These are phyloP conservation scores for Magnaporthiopsis rhizophila DNA, from an alignment of 2,329 filamentous ascomycete species.

Conservation along the genomic window DNA sequence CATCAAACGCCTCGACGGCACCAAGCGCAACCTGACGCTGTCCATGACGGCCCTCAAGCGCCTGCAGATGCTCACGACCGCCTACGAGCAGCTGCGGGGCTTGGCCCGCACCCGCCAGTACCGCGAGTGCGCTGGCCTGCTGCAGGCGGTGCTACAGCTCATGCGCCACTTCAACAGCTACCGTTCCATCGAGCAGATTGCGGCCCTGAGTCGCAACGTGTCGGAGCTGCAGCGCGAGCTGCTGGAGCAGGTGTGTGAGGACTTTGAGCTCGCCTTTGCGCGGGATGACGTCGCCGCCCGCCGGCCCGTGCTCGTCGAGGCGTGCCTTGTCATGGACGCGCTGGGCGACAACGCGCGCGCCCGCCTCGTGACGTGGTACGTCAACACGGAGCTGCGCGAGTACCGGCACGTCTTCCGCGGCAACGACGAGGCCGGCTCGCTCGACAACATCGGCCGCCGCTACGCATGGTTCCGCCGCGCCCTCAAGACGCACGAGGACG, in stretches of 20 bases:
- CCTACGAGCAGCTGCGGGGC: slow-evolving; percentile 89
- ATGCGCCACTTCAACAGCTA: slow-evolving; percentile 99
- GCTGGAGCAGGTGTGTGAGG: slow-evolving; percentile 96
- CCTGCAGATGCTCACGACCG: slow-evolving; percentile 96
- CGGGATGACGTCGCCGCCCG: slow-evolving; percentile 72
- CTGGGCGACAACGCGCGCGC: slow-evolving; percentile 79
- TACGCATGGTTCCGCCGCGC: slow-evolving; percentile 97
- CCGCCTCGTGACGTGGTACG: slow-evolving; percentile 88
- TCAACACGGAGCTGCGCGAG: slow-evolving; percentile 92
- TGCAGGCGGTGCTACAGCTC: slow-evolving; percentile 92
- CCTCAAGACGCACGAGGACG: slow-evolving; percentile 91
- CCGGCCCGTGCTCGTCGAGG: slow-evolving; percentile 68
- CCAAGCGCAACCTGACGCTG: slow-evolving; percentile 90
- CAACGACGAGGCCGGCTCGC: slow-evolving; percentile 89
- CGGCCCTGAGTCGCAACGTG: slow-evolving; percentile 83
- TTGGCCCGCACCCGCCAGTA: slow-evolving; percentile 85
- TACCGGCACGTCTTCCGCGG: slow-evolving; percentile 93
- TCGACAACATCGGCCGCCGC: slow-evolving; percentile 91
- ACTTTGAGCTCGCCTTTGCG: slow-evolving; percentile 92
- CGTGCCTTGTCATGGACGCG: slow-evolving; percentile 89
- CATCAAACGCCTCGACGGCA: slow-evolving; percentile 93
- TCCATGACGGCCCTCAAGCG: slow-evolving; percentile 98
- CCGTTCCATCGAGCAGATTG: slow-evolving; percentile 95
- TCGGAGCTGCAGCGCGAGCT: slow-evolving; percentile 88
- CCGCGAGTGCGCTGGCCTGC: slow-evolving; percentile 82